phyloP scores from a whole-genome alignment of 1,284 basidiomycete species.

The Ceratobasidium sp. region DNA sequence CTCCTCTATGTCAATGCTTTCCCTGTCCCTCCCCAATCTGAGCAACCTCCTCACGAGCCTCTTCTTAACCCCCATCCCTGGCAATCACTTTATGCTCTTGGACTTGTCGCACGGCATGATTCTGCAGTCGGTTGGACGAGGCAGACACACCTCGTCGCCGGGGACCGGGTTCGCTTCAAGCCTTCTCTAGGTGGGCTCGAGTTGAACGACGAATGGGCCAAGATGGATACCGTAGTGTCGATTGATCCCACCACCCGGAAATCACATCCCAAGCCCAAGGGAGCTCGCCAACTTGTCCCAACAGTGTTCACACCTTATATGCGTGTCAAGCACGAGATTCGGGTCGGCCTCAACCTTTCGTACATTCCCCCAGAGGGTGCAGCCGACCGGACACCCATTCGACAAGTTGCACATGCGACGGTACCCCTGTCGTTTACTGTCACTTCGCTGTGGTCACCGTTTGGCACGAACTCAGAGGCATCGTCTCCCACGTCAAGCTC shows the following conservation, averaged over 20 bases:
- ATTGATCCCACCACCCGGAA: constrained; percentile 56
- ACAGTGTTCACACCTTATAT: constrained; percentile 37
- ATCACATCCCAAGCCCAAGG: constrained; percentile 32
- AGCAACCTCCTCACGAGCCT: constrained; percentile 73
- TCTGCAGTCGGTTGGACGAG: constrained; percentile 45
- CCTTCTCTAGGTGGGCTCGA: constrained; percentile 48
- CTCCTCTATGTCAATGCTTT: constrained; percentile 53
- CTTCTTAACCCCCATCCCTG: constrained; percentile 69
- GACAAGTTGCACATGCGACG: constrained; percentile 53
- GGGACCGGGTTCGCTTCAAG: constrained; percentile 49
- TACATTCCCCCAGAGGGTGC: constrained; percentile 63
- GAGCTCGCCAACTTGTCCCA: constrained; percentile 26
- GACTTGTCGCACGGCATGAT: constrained; percentile 58
- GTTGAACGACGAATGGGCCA: constrained; percentile 67
- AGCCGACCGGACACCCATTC: constrained; percentile 55
- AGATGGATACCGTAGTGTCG: constrained; percentile 69
- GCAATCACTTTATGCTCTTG: constrained; percentile 67
- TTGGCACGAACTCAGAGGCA: constrained; percentile 44
- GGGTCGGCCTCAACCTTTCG: constrained; percentile 66
- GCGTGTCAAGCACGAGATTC: constrained; percentile 67
- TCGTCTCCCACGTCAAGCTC: constrained; percentile 32
- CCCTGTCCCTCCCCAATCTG: constrained; percentile 66
- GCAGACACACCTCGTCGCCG: constrained; percentile 47
- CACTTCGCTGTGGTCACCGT: constrained; percentile 48
- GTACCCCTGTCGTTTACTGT: constrained; percentile 41